Evolutionary conservation across 306 rosid species (phyloP).

Genomic region (Quercus berberidifolia): DNA sequence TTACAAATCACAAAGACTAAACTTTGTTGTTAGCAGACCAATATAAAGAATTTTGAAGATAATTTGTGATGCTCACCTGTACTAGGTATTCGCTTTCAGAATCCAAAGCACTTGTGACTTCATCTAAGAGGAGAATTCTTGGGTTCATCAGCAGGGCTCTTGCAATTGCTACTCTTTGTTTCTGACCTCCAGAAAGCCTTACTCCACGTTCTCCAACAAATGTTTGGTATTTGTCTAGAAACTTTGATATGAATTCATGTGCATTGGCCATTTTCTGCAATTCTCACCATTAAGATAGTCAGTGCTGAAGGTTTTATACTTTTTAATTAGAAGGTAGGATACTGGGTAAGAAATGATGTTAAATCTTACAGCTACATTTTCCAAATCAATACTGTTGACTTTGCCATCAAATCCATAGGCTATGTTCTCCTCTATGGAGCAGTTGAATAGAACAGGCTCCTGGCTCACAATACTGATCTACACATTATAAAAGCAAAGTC

Average conservation of each 20-base stretch:
- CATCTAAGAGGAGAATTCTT: slow-evolving; percentile 37
- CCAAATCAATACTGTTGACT: slow-evolving; percentile 36
- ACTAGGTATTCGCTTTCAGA: slow-evolving; percentile 71
- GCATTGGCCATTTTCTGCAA: slow-evolving; percentile 48
- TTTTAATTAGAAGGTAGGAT: not conserved
- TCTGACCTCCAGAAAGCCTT: slow-evolving; percentile 57
- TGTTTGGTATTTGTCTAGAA: slow-evolving; percentile 46
- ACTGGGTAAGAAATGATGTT: not conserved
- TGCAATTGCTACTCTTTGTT: slow-evolving; percentile 58
- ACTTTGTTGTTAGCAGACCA: not conserved
- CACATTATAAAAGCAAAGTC: slow-evolving; percentile 10
- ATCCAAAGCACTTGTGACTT: slow-evolving; percentile 61
- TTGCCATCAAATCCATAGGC: slow-evolving; percentile 74
- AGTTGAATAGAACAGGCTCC: slow-evolving; percentile 73
- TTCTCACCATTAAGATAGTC: not conserved
- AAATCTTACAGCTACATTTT: slow-evolving; percentile 61
- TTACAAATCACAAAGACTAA: not conserved
- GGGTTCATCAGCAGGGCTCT: slow-evolving; percentile 52
- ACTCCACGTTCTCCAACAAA: slow-evolving; percentile 43
- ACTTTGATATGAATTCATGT: slow-evolving; percentile 37
- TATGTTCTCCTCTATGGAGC: slow-evolving; percentile 78
- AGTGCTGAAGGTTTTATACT: not conserved
- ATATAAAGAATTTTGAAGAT: not conserved
- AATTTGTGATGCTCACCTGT: slow-evolving; percentile 29
- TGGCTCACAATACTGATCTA: slow-evolving; percentile 82